These are phyloP conservation scores for Chlorella sp. DNA, from an alignment of 139 green algal species.

Conservation along the genomic window DNA sequence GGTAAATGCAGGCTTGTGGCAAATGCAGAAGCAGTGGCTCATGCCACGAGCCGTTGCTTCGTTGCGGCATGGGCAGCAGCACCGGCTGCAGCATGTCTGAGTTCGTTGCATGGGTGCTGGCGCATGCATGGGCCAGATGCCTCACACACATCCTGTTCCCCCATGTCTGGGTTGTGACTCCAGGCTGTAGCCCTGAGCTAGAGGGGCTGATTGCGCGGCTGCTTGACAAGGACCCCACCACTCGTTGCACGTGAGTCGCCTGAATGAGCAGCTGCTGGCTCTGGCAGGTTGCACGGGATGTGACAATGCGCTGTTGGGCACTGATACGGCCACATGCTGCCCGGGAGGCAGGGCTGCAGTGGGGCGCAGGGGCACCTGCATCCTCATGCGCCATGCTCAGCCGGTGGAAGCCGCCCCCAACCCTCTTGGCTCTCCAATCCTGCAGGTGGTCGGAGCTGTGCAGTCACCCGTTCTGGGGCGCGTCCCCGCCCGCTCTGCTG, in stretches of 20 bases:
- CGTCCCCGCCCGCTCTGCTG: conserved; percentile 40
- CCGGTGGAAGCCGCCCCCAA: too few relatives aligned
- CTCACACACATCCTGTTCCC: not conserved
- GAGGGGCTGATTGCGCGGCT: conserved; percentile 75
- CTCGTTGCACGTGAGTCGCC: conserved; percentile 62
- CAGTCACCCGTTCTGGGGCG: conserved; percentile 75
- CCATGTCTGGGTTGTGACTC: not conserved
- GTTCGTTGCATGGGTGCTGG: too few relatives aligned
- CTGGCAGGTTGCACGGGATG: not conserved
- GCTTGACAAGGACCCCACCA: conserved; percentile 85
- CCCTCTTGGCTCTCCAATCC: not conserved
- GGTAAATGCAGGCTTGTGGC: too few relatives aligned
- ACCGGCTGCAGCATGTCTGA: not conserved
- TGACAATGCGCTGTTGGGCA: too few relatives aligned
- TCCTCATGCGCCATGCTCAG: too few relatives aligned
- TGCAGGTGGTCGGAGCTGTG: conserved; percentile 61
- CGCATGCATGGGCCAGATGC: too few relatives aligned
- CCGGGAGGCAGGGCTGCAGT: too few relatives aligned
- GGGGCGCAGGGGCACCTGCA: not conserved
- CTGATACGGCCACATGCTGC: too few relatives aligned
- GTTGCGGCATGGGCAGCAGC: too few relatives aligned
- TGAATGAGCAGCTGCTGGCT: too few relatives aligned
- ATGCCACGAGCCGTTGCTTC: too few relatives aligned
- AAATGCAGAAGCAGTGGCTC: too few relatives aligned
- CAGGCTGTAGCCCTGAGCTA: conserved; percentile 73